These are phyloP conservation scores for Waltiozyma sp. DNA, from an alignment of 1,139 yeast genomes.

Conservation along the genomic window DNA sequence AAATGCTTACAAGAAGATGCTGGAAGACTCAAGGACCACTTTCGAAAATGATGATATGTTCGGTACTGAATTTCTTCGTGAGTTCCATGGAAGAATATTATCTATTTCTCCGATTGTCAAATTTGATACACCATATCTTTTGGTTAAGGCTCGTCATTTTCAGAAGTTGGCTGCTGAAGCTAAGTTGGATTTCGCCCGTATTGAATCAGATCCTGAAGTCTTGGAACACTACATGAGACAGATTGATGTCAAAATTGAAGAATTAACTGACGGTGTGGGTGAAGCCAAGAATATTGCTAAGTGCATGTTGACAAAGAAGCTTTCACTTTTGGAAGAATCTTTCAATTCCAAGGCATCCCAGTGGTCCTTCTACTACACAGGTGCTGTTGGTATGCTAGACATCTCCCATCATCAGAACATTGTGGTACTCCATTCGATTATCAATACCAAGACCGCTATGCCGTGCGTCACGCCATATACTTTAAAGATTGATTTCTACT, in stretches of 20 bases:
- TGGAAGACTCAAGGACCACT: constrained; percentile 3
- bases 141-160: constrained; percentile 42
- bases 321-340: constrained; percentile 24
- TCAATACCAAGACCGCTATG: constrained; percentile 74
- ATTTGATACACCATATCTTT: constrained; percentile 54
- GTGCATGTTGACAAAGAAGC: constrained; percentile 26
- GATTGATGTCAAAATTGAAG: constrained; percentile 6
- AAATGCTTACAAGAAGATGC: constrained; percentile 19
- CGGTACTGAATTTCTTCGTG: constrained; percentile 38
- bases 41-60: constrained; percentile 18
- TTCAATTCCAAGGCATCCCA: constrained; percentile 35
- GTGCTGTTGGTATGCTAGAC: constrained; percentile 41
- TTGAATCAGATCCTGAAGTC: constrained; percentile 9
- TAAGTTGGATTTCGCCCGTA: constrained; percentile 22
- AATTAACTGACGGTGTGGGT: constrained; percentile 2
- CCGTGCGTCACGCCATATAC: constrained; percentile 90
- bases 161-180: constrained; percentile 33
- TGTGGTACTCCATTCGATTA: constrained; percentile 68
- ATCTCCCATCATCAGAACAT: constrained; percentile 72
- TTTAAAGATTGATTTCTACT: constrained; percentile 73
- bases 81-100: constrained; percentile 39
- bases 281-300: constrained; percentile 18
- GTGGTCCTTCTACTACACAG: constrained; percentile 50
- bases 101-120: constrained; percentile 71
- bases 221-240: constrained; percentile 14